Conservation (phyloP, 257 asterid genomes). For the Scutellaria galericulata region DNA sequence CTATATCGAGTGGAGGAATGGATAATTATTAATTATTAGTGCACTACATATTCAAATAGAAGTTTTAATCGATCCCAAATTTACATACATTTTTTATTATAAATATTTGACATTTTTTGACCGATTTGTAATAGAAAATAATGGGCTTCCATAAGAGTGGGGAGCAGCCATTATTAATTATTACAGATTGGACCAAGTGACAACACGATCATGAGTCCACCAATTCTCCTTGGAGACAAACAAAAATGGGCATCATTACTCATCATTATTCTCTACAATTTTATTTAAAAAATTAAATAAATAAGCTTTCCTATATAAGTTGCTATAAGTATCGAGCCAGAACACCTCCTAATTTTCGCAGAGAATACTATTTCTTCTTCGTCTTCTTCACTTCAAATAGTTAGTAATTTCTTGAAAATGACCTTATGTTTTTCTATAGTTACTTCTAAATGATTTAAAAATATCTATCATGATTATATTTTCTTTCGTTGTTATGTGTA, state of each 20-base stretch:
- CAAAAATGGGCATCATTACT: slow-evolving; percentile 28
- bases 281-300: no score
- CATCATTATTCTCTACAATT: slow-evolving; percentile 10
- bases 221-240: slow-evolving; percentile 27
- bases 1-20: no score
- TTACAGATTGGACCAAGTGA: slow-evolving; percentile 8
- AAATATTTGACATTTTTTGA: no score
- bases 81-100: no score
- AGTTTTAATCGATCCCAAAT: no score
- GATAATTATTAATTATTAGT: no score
- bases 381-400: background rate
- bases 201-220: slow-evolving; percentile 25
- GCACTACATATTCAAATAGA: no score
- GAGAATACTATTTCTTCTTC: background rate
- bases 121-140: background rate
- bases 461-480: no score
- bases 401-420: no score
- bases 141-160: slow-evolving; percentile 25
- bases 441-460: background rate
- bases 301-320: background rate
- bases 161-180: slow-evolving; percentile 26
- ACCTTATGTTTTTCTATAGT: background rate
- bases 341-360: background rate
- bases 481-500: background rate
- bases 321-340: background rate